Base-by-base conservation (phyloP, 1,284 basidiomycete species). In the Moesziomyces sp. region DNA sequence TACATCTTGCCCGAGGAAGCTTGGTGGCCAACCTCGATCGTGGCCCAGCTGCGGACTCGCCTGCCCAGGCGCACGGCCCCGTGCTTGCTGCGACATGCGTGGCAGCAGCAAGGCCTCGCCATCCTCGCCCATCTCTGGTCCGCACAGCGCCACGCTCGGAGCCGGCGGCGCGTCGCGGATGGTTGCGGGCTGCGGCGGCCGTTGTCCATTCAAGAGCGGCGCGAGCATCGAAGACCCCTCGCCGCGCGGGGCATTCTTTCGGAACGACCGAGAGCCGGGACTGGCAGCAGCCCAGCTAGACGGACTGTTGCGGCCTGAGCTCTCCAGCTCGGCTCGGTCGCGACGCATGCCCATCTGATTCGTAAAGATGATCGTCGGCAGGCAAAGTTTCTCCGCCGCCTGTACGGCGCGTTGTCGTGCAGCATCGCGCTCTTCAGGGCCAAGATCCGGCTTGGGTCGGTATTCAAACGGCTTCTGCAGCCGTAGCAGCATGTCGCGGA, bases 61-160 rank as follows among this genome's bases (percentile, higher is more conserved):
- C 14, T 5, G 35, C 16, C 2, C 35, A 6, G 10, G 1, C 16
- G 35, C 13, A 16, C 35, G 35, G 2, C 13, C 14, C 16, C 35
- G 4, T 16, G 10, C 35, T 18, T 38, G 35, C 35, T 38, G 35
- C 4, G 35, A 38, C 35, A 38, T 14, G 35, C 35, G 35, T 2
- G 35, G 35, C 35, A 38, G 16, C 14, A 6, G 35, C 35, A 38
- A 18, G 3, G 35, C 35, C 10, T 49, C 54, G 6, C 52, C 53
- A 13, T 61, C 64, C 38, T 67, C 70, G 63, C 59, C 59, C 56
- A 73, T 67, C 35, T 73, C 70, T 2, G 70, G 70, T 5, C 70
- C 70, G 14, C 45, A 19, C 1, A 73, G 57, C 4, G 70, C 70
- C 21, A 73, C 64, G 30, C 70, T 73, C 10, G 55, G 63, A 2